Percentiles rank a stretch among this genome's conserved stretches.
phyloP scores from a whole-genome alignment of 2,329 filamentous ascomycete genomes.

The Thielaviopsis euricoi region DNA sequence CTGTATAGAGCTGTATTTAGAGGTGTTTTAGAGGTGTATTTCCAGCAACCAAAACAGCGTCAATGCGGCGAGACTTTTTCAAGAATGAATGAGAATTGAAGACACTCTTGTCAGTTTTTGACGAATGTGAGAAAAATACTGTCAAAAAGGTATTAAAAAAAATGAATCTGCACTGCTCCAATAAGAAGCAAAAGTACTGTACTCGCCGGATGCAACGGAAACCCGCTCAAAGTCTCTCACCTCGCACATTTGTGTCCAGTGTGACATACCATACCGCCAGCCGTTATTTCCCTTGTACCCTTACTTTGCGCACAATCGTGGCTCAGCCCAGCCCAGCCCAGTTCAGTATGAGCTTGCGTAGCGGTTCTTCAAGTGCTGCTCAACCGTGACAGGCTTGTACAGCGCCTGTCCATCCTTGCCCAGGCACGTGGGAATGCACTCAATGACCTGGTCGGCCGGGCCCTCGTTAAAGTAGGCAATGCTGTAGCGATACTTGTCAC shows the following conservation, averaged over 20 bases:
- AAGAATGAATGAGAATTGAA: too few species aligned
- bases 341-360: neutral
- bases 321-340: too few species aligned
- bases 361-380: neutral
- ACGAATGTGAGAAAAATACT: too few species aligned
- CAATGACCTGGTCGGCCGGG: slow-evolving; percentile 4
- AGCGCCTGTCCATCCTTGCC: neutral
- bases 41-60: neutral
- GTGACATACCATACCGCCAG: neutral
- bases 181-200: neutral
- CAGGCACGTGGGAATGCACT: slow-evolving; percentile 1
- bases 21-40: too few species aligned
- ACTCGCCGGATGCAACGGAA: neutral
- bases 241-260: neutral
- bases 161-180: too few species aligned
- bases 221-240: neutral
- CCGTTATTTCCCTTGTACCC: neutral
- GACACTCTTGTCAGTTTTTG: too few species aligned
- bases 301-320: neutral
- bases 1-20: too few species aligned
- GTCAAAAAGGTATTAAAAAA: too few species aligned
- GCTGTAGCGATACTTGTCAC: slow-evolving; percentile 17
- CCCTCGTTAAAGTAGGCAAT: slow-evolving; percentile 21
- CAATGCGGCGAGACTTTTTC: too few species aligned
- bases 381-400: neutral